These are phyloP conservation scores for Ananas comosus DNA, from an alignment of 176 grass and related monocot genomes.

Conservation along the genomic window DNA sequence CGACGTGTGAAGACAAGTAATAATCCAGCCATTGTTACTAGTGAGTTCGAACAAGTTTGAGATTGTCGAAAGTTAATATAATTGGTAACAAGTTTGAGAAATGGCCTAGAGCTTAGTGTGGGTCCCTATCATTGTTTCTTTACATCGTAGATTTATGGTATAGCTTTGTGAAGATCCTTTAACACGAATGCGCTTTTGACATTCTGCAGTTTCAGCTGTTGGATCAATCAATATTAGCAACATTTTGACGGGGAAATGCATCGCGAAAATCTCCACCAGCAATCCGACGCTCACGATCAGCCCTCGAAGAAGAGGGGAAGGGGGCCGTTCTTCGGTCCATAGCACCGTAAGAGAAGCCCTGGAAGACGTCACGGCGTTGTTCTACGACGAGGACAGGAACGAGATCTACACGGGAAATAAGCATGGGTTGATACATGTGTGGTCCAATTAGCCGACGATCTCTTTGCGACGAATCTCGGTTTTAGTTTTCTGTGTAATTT, in stretches of 20 bases:
- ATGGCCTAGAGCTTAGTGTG: not conserved
- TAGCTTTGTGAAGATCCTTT: too few species aligned
- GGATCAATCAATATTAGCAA: conserved; percentile 98
- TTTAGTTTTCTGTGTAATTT: too few species aligned
- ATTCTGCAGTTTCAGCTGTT: conserved; percentile 36
- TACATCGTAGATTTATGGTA: not conserved
- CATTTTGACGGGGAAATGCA: conserved; percentile 94
- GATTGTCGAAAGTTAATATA: too few species aligned
- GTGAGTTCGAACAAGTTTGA: too few species aligned
- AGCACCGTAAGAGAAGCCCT: conserved; percentile 77
- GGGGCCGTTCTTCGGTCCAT: conserved; percentile 35
- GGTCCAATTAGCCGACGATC: conserved; percentile 57
- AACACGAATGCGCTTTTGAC: too few species aligned
- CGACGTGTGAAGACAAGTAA: too few species aligned
- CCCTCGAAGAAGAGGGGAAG: conserved; percentile 27
- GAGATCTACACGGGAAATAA: conserved; percentile 98
- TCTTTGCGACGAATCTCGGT: too few species aligned
- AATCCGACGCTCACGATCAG: conserved; percentile 36
- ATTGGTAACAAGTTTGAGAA: not conserved
- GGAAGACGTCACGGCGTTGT: conserved; percentile 86
- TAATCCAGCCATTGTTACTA: too few species aligned
- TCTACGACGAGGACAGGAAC: conserved; percentile 92
- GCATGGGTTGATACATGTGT: conserved; percentile 84
- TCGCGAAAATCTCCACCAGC: conserved; percentile 83
- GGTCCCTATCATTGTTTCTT: not conserved